Base-by-base conservation (phyloP, 441 rosid species). In the Brassica hybrid region DNA sequence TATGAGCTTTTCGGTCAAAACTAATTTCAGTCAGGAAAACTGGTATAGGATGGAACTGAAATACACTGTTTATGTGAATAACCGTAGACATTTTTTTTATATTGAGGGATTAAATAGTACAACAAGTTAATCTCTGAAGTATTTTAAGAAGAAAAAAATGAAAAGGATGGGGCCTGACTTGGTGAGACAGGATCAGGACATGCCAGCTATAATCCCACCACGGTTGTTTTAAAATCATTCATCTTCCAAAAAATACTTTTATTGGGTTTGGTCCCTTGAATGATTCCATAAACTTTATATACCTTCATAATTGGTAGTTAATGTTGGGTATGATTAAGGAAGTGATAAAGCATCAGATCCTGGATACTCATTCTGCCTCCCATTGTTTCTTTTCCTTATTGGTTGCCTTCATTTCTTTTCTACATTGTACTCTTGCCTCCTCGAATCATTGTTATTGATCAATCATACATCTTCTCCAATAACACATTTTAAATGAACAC, bases 191-290 rank as follows among this genome's bases (percentile, higher is more conserved):
- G 75, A 74, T 74, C 72, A 65, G 16, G 69, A 79, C 79, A 74
- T 65, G 82, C 75, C 82, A 79, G 82, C 82, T 32, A 61, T 23
- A 76, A 79, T 64, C 79, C 82, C 72, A 79, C 75, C 82, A 79
- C 82, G 72, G 9, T 43, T 25, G 71, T 75, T 74, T 79, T 64
- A 56, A 21, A 56, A 63, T 75, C 58, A 65, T 52, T 56, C 76
- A 13, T 21, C 56, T 72, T 59, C 48, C 58, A 73, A 78, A 78
- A 38, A 18, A 41, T 30, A 43, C 76, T 75, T 79, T 18, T 58
- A 52, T 74, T 79, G 68, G 58, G 76, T 57, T 79, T 79, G 59
- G 79, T 74, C 72, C 58, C 43, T 72, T 73, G 50, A 79, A 68
- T 73, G 56, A 79, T 79, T 74, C 67, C 71, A 19, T 17, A 34